Conservation (phyloP, 352 stramenopile species). For the Halophytophthora polymorphica region DNA sequence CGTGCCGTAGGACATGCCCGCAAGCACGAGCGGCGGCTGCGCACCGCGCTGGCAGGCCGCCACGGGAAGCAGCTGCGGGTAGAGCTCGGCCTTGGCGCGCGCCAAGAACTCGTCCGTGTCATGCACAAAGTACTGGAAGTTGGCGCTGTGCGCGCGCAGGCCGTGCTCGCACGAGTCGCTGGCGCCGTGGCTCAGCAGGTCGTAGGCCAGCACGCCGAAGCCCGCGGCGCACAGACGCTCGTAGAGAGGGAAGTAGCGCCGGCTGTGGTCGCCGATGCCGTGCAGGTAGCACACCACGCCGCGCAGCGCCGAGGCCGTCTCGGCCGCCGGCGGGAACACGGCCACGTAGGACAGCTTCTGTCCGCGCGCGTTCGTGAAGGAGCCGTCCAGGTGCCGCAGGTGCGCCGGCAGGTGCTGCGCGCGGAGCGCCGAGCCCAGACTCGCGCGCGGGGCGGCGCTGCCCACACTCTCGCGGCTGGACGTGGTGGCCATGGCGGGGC, state of each 20-base stretch:
- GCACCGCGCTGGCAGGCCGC: no score
- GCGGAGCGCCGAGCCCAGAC: conserved; percentile 24
- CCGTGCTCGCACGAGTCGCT: conserved; percentile 34
- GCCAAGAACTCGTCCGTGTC: conserved; percentile 47
- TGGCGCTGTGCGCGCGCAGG: conserved; percentile 27
- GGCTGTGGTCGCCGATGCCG: conserved; percentile 43
- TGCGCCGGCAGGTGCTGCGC: conserved; percentile 35
- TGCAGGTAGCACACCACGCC: conserved; percentile 52
- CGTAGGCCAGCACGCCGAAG: conserved; percentile 47
- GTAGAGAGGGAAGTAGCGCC: conserved; percentile 44
- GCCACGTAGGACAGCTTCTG: conserved; percentile 41
- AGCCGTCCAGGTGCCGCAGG: conserved; percentile 31
- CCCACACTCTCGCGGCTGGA: no score
- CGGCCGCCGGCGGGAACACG: conserved; percentile 25
- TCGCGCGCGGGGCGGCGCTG: no score
- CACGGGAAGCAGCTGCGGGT: conserved; percentile 17
- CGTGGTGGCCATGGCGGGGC: no score
- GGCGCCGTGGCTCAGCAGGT: conserved; percentile 41
- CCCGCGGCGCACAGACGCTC: conserved; percentile 31
- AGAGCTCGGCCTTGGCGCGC: conserved; percentile 32
- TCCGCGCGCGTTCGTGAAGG: conserved; percentile 35
- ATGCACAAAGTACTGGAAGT: conserved; percentile 49
- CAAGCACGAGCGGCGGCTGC: conserved; percentile 20
- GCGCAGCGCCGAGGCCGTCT: conserved; percentile 14
- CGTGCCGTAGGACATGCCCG: conserved; percentile 31